Conservation (phyloP, 2,329 filamentous ascomycete genomes). For the Diaporthe humulicola region DNA sequence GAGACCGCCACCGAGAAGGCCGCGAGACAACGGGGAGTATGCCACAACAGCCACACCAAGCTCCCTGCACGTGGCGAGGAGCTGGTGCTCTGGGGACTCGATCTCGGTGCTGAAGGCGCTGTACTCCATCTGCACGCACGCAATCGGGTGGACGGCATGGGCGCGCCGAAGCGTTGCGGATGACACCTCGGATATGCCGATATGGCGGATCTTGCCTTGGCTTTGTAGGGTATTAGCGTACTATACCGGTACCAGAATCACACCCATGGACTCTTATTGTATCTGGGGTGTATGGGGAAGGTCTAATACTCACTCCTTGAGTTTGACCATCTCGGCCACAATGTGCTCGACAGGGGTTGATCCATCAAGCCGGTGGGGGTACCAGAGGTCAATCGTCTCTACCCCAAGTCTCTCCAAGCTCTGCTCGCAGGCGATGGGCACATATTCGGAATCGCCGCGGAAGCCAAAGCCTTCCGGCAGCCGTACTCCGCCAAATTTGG, state of each 20-base stretch:
- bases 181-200: conserved; percentile 63
- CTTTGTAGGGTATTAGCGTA: conserved; percentile 39
- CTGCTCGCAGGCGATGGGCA: conserved; percentile 46
- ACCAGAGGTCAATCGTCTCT: conserved; percentile 66
- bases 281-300: fast-evolving
- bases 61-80: conserved; percentile 65
- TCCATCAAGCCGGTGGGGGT: conserved; percentile 61
- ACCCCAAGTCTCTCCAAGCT: conserved; percentile 61
- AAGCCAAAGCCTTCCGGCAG: conserved; percentile 37
- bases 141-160: conserved; percentile 59
- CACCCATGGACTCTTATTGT: no score
- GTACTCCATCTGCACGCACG: conserved; percentile 66
- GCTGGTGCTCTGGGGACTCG: conserved; percentile 61
- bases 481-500: conserved; percentile 48
- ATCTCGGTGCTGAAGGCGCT: conserved; percentile 68
- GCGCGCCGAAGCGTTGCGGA: conserved; percentile 61
- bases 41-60: conserved; percentile 66
- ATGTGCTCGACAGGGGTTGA: conserved; percentile 63
- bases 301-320: conserved; percentile 52
- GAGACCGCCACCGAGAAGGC: conserved; percentile 63
- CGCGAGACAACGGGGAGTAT: conserved; percentile 69
- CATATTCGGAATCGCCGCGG: conserved; percentile 45
- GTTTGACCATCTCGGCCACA: conserved; percentile 60
- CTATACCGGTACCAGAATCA: no score
- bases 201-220: conserved; percentile 65